phyloP scores from a whole-genome alignment of 2,329 filamentous ascomycete species.

The Chrysosporium queenslandicum region DNA sequence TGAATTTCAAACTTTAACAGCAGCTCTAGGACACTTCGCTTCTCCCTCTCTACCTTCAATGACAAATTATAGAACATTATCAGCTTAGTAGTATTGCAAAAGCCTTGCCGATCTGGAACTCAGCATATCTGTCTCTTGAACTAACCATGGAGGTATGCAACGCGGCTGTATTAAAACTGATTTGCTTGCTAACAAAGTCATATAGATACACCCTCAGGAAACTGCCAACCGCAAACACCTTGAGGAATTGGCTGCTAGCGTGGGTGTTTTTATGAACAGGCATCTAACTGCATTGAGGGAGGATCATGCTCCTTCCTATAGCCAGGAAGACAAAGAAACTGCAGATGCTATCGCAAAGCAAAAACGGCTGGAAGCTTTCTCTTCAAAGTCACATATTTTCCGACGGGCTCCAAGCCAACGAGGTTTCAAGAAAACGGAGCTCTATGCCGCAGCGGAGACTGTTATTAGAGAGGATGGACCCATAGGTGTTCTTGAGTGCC shows the following conservation, averaged over 20 bases:
- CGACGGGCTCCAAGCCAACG: constrained; percentile 18
- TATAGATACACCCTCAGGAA: neutral
- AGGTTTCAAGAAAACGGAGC: constrained; percentile 16
- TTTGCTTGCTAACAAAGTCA: neutral
- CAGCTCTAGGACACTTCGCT: no score
- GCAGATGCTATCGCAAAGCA: constrained; percentile 15
- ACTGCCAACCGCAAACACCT: constrained; percentile 9
- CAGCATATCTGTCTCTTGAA: no score
- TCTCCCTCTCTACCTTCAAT: no score
- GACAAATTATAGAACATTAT: neutral
- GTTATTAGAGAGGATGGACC: constrained; percentile 14
- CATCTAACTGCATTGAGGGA: constrained; percentile 6
- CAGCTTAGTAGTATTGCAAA: neutral
- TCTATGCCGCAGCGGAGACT: constrained; percentile 17
- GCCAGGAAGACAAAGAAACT: constrained; percentile 11
- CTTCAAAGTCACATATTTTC: constrained; percentile 19
- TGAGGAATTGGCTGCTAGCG: constrained; percentile 14
- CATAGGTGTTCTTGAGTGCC: constrained; percentile 15
- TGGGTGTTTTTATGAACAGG: constrained; percentile 13
- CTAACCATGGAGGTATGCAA: constrained; percentile 1
- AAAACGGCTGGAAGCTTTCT: constrained; percentile 17
- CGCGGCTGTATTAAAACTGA: neutral
- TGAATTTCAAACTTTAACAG: no score
- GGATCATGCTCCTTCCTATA: constrained; percentile 10
- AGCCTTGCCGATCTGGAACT: no score